A percentile compares a stretch with the other conserved stretches of the same genome.
phyloP scores from a whole-genome alignment of 257 asterid genomes.

The Euphrasia confusa region DNA sequence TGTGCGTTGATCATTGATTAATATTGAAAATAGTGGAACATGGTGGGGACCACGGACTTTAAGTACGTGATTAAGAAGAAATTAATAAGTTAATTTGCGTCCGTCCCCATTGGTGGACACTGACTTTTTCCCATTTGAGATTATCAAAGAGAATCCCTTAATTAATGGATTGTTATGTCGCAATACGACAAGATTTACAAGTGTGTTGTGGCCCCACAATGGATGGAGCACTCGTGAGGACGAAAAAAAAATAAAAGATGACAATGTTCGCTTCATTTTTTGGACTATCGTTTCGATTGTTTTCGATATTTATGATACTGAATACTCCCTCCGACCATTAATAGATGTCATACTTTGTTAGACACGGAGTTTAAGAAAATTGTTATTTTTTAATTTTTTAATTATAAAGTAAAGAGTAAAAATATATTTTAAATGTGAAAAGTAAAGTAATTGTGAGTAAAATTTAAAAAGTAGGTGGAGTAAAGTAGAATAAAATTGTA shows the following conservation, averaged over 20 bases:
- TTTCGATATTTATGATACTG: no score
- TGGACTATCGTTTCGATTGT: no score
- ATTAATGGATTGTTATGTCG: conserved; percentile 26
- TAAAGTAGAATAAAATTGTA: no score
- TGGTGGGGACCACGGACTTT: conserved; percentile 53
- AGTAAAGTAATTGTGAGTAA: no score
- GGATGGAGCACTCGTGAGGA: conserved; percentile 8
- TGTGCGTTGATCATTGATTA: no score
- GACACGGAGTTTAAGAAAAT: no score
- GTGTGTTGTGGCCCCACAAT: conserved; percentile 15
- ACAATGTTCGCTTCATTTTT: conserved; percentile 1
- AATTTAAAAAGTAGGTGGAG: no score
- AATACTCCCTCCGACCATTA: no score
- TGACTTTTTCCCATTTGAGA: conserved; percentile 32
- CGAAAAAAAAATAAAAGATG: neutral
- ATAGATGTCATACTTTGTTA: no score
- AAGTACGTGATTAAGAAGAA: conserved; percentile 30
- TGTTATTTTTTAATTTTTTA: no score
- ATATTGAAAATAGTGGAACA: neutral
- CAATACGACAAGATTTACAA: conserved; percentile 29
- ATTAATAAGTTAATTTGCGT: conserved; percentile 38
- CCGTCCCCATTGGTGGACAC: conserved; percentile 39
- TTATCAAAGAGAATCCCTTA: conserved; percentile 34
- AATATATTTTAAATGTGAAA: no score
- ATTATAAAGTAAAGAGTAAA: no score